Evolutionary conservation across 306 rosid species (phyloP).

Genomic region (Calophaca sinica): DNA sequence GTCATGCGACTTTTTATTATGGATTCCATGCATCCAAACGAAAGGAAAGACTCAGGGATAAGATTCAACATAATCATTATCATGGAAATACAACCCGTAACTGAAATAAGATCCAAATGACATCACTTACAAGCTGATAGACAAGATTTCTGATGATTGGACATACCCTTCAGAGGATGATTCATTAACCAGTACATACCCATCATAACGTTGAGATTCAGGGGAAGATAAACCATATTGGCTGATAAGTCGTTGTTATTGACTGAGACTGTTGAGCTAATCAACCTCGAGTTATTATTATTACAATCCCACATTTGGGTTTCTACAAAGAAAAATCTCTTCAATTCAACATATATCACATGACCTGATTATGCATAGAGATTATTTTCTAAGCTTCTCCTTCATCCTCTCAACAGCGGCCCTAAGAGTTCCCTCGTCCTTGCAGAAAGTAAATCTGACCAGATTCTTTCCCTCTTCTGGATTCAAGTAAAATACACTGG

Average conservation of each 20-base stretch:
- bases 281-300: constrained; percentile 4
- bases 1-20: constrained; percentile 1
- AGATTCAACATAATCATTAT: too few relatives aligned
- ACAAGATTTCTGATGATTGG: constrained; percentile 10
- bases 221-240: constrained; percentile 26
- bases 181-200: constrained; percentile 31
- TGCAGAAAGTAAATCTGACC: constrained; percentile 88
- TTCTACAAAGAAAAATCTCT: constrained; percentile 62
- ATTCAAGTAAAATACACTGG: constrained; percentile 87
- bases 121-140: neutral
- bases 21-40: constrained; percentile 33
- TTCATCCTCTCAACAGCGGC: constrained; percentile 94
- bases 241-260: constrained; percentile 22
- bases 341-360: constrained; percentile 45
- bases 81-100: neutral
- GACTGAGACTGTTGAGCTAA: constrained; percentile 36
- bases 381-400: constrained; percentile 76
- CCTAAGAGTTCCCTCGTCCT: constrained; percentile 85
- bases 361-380: constrained; percentile 11
- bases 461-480: constrained; percentile 96
- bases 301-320: constrained; percentile 22
- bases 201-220: neutral
- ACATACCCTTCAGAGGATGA: constrained; percentile 21
- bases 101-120: constrained; percentile 7
- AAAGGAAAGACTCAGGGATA: neutral